A percentile compares a stretch with the other conserved stretches of the same genome.
These are phyloP conservation scores for Nakaseomyces bracarensis DNA, from an alignment of 1,139 yeast species.

Conservation along the genomic window DNA sequence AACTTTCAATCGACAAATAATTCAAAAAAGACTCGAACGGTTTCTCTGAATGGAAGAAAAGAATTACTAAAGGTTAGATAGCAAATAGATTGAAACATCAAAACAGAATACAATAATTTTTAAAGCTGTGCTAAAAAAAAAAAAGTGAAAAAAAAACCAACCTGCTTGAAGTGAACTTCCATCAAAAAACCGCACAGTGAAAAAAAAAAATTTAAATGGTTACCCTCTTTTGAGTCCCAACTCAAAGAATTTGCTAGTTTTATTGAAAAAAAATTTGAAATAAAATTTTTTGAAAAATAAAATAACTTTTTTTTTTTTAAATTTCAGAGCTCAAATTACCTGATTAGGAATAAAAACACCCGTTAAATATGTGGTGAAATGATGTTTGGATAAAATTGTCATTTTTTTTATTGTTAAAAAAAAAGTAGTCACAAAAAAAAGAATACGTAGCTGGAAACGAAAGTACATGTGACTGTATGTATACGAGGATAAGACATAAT, in stretches of 20 bases:
- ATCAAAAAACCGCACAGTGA: background rate
- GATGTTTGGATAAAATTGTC: too few species aligned
- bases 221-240: too few species aligned
- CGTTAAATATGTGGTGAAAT: background rate
- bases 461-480: too few species aligned
- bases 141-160: background rate
- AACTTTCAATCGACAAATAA: slow-evolving; percentile 73
- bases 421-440: background rate
- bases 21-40: background rate
- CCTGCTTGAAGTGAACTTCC: background rate
- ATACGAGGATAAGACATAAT: too few species aligned
- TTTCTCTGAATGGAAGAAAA: background rate
- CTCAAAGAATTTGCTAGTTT: background rate
- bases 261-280: background rate
- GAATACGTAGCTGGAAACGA: too few species aligned
- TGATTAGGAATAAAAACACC: background rate
- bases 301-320: too few species aligned
- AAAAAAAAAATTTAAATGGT: background rate
- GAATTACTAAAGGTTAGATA: background rate
- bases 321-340: too few species aligned
- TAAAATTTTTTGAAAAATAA: background rate
- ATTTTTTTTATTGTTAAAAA: too few species aligned
- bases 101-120: too few species aligned
- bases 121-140: background rate
- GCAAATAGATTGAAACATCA: too few species aligned